Conservation (phyloP, 2,329 filamentous ascomycete species). For the Stemphylium vesicarium region DNA sequence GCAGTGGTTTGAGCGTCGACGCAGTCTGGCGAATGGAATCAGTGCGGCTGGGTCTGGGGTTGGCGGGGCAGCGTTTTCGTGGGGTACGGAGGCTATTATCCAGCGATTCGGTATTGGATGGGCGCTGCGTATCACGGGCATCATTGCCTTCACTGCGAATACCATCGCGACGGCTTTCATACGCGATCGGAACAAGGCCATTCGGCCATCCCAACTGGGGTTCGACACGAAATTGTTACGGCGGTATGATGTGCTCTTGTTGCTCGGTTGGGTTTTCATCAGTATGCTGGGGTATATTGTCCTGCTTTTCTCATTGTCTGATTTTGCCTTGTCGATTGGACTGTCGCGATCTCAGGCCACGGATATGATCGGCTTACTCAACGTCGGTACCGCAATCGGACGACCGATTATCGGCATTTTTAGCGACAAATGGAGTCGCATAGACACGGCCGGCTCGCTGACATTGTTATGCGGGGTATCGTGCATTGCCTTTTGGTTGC, state of each 20-base stretch:
- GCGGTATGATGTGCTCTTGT: conserved; percentile 45
- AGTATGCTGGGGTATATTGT: conserved; percentile 58
- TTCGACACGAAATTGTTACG: conserved; percentile 47
- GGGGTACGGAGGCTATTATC: conserved; percentile 50
- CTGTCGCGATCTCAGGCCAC: conserved; percentile 50
- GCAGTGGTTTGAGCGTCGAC: conserved; percentile 52
- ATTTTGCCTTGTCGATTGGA: conserved; percentile 55
- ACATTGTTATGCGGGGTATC: conserved; percentile 50
- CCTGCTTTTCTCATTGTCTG: conserved; percentile 56
- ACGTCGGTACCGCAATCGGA: conserved; percentile 57
- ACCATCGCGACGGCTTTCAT: conserved; percentile 38
- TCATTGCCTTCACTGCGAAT: conserved; percentile 38
- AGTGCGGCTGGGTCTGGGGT: conserved; percentile 50
- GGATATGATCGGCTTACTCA: conserved; percentile 53
- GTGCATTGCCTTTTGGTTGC: conserved; percentile 56
- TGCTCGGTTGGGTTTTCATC: conserved; percentile 53
- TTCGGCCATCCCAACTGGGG: conserved; percentile 42
- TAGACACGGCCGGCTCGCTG: conserved; percentile 50
- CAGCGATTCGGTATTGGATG: conserved; percentile 46
- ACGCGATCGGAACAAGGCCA: conserved; percentile 42
- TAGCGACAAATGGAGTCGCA: conserved; percentile 54
- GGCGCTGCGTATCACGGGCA: conserved; percentile 51
- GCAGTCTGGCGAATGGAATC: conserved; percentile 53
- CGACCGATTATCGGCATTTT: conserved; percentile 55
- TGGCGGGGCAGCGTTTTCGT: conserved; percentile 45